Evolutionary conservation across 495 filamentous ascomycete genomes (phyloP), one percentile per base, ranked within the genome.

Genomic region (Penicillium soppii): DNA sequence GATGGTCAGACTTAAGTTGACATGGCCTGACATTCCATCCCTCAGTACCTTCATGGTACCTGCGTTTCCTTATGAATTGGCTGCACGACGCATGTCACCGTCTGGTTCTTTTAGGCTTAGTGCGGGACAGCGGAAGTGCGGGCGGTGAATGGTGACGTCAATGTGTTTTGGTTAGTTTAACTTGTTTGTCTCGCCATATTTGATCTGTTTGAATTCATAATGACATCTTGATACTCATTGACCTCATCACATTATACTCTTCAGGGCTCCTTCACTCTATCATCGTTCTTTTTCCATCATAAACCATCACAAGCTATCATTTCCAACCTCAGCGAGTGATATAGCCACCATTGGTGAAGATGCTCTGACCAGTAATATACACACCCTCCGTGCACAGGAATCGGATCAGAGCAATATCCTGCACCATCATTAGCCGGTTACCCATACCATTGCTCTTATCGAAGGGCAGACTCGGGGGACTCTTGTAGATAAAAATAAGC

Each of bases 311-410:
- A n/a, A n/a, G n/a, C n/a, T n/a, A n/a, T n/a, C 26, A 44, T 20
- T 29, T 10, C 7, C 23, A 43, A 15, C 10, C 25, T 21, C 4
- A 38, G n/a, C 64, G 62, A 47, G 64, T 70, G 5, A 68, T 74
- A 29, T 71, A 69, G 7, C 68, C 71, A 29, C 68, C 66, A 48
- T 74, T 73, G 2, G 69, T 63, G 57, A 72, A 70, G 35, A 70
- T 70, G n/a, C 69, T 71, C 56, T 74, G 71, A 4, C 68, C 66
- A 9, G 68, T 69, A 43, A 71, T 71, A 62, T 66, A 72, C 7
- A 44, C 44, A 2, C 59, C 68, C 38, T 71, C 66, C 3, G 65
- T 72, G 32, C 63, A 69, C n/a, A 71, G 47, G 54, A 71, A 71
- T 8, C 56, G 53, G 17, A 74, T 53, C 21, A 74, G 57, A 16